phyloP scores from a whole-genome alignment of 1,284 basidiomycete genomes.

The Boletellus sp. region DNA sequence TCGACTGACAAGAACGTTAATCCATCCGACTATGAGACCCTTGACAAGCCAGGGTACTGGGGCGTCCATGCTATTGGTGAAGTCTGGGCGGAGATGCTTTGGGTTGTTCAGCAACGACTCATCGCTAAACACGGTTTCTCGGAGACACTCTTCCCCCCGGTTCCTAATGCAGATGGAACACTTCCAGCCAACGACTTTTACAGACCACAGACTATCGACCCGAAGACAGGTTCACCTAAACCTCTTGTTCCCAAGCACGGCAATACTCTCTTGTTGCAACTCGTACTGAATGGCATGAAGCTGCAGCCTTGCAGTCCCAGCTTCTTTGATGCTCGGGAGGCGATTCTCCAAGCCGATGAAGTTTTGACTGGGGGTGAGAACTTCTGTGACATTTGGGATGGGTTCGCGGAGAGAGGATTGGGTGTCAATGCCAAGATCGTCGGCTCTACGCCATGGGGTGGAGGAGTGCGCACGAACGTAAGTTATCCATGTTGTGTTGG shows the following conservation, averaged over 20 bases:
- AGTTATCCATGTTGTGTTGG: slow-evolving; percentile 13
- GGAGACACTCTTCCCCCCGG: slow-evolving; percentile 78
- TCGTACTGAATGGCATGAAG: slow-evolving; percentile 92
- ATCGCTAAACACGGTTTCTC: slow-evolving; percentile 82
- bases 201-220: slow-evolving; percentile 39
- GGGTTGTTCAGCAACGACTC: slow-evolving; percentile 74
- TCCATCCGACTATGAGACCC: slow-evolving; percentile 93
- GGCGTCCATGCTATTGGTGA: slow-evolving; percentile 91
- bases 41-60: slow-evolving; percentile 91
- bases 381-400: slow-evolving; percentile 85
- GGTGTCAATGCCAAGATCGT: slow-evolving; percentile 72
- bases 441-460: slow-evolving; percentile 91
- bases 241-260: slow-evolving; percentile 87
- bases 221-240: slow-evolving; percentile 41
- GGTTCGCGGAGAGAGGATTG: slow-evolving; percentile 81
- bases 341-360: slow-evolving; percentile 92
- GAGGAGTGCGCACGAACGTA: slow-evolving; percentile 70
- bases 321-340: slow-evolving; percentile 91
- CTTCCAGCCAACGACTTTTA: slow-evolving; percentile 75
- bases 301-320: slow-evolving; percentile 87
- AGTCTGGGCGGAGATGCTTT: slow-evolving; percentile 95
- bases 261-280: slow-evolving; percentile 84
- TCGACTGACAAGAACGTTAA: slow-evolving; percentile 78
- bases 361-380: slow-evolving; percentile 91
- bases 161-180: slow-evolving; percentile 54